These are phyloP conservation scores for Teunomyces tritomae DNA, from an alignment of 805 yeast species.

Conservation along the genomic window DNA sequence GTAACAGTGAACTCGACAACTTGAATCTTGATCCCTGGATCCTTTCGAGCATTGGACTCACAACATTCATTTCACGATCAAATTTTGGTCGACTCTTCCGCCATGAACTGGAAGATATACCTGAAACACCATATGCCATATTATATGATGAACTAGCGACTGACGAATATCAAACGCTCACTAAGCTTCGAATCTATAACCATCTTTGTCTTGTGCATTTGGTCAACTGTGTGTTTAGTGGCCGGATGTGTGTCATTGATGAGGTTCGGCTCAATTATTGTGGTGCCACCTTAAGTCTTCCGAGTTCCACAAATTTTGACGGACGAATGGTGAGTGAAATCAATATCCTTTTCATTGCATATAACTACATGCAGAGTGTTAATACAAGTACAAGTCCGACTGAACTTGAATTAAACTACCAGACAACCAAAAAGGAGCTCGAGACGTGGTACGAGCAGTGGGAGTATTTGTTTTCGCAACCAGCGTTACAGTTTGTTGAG, in stretches of 20 bases:
- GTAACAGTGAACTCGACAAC: conserved; percentile 23
- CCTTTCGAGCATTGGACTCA: conserved; percentile 62
- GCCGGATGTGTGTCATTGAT: conserved; percentile 62
- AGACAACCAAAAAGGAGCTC: conserved; percentile 46
- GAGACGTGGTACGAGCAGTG: conserved; percentile 64
- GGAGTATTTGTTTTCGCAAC: conserved; percentile 66
- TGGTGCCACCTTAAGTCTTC: conserved; percentile 52
- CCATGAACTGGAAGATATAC: not conserved
- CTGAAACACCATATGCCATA: conserved; percentile 16
- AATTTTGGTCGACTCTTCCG: conserved; percentile 39
- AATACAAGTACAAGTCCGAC: conserved; percentile 7
- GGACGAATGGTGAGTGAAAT: conserved; percentile 81
- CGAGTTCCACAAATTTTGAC: conserved; percentile 71
- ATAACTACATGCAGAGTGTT: conserved; percentile 39
- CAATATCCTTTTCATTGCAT: conserved; percentile 55
- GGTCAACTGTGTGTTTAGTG: conserved; percentile 62
- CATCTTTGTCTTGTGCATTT: conserved; percentile 67
- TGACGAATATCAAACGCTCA: conserved; percentile 50
- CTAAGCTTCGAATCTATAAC: conserved; percentile 66
- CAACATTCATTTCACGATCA: conserved; percentile 56
- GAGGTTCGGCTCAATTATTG: conserved; percentile 58
- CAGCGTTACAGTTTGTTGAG: conserved; percentile 71
- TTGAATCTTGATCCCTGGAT: conserved; percentile 68
- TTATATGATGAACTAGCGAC: conserved; percentile 31
- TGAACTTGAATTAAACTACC: conserved; percentile 15